Conservation (phyloP, 108 stramenopile genomes). For the Conticribra guillardii region DNA sequence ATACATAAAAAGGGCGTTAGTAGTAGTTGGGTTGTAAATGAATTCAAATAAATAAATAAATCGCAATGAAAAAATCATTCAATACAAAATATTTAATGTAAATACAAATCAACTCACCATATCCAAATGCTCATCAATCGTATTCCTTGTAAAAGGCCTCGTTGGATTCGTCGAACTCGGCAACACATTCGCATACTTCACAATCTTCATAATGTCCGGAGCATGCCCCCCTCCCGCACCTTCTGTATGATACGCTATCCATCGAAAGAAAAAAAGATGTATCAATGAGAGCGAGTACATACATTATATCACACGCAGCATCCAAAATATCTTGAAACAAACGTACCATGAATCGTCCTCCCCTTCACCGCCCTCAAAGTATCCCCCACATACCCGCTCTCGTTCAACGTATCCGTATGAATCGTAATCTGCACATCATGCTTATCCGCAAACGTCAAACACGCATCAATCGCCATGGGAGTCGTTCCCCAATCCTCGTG, state of each 20-base stretch:
- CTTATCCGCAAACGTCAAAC: constrained; percentile 88
- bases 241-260: constrained; percentile 96
- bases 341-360: constrained; percentile 94
- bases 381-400: constrained; percentile 93
- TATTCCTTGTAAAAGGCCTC: constrained; percentile 94
- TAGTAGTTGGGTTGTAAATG: not conserved
- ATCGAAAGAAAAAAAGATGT: no score
- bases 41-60: not conserved
- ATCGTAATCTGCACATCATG: constrained; percentile 96
- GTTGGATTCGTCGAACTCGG: constrained; percentile 98
- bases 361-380: constrained; percentile 95
- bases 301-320: no score
- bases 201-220: constrained; percentile 98
- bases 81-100: constrained; percentile 22
- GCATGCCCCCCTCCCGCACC: constrained; percentile 82
- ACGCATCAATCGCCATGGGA: constrained; percentile 93
- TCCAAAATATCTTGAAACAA: no score
- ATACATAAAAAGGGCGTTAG: not conserved
- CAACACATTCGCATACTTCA: constrained; percentile 87
- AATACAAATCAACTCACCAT: constrained; percentile 62
- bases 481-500: constrained; percentile 99
- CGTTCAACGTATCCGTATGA: constrained; percentile 98
- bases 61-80: no score
- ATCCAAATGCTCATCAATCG: constrained; percentile 98
- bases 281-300: no score